Base-by-base conservation (phyloP, 140 eudicot species). In the Oenanthe javanica region DNA sequence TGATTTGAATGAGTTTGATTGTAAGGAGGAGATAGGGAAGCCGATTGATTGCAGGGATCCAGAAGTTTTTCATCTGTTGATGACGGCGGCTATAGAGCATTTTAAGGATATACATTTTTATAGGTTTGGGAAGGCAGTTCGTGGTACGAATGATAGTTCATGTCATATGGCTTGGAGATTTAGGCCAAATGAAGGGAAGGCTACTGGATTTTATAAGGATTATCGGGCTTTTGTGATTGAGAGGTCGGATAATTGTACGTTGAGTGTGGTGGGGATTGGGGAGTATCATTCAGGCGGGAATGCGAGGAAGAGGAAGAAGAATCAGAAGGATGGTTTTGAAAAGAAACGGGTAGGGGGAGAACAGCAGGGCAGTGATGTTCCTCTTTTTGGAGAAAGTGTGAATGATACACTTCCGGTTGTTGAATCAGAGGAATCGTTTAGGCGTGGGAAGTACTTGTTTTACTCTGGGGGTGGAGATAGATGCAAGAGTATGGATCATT, bases 81-180 rank as follows among this genome's bases (percentile, higher is more conserved):
- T 94, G 96, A 86, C 81, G n/a, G 90, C 87, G 45, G 91, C 97
- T 25, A 90, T 94, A 49, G 98, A 94, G 78, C 84, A 77, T 81
- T 94, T 92, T 76, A 86, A 87, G 86, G 97, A 92, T 78, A 89
- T 92, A 71, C 97, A 94, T 80, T 90, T 94, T 77, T 92, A 90
- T 78, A 78, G 96, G 75, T 94, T 94, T 76, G 98, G 96, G 75
- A 94, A 90, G 70, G 91, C 98, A 2, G 98, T 92, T 42, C 86
- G 84, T 54, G 98, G 98, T 51, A 57, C 75, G 11, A 88, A 89
- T 23, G 93, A 82, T 82, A 86, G 77, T 77, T 86, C 93, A 9
- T 92, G 98, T 83, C 97, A 94, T 79, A 94, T 94, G 98, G 98
- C 98, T 10, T 94, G 98, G 98, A 71, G 97, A 82, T 94, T 89